Conservation (phyloP, 257 asterid genomes). For the Nicotiana paniculata region DNA sequence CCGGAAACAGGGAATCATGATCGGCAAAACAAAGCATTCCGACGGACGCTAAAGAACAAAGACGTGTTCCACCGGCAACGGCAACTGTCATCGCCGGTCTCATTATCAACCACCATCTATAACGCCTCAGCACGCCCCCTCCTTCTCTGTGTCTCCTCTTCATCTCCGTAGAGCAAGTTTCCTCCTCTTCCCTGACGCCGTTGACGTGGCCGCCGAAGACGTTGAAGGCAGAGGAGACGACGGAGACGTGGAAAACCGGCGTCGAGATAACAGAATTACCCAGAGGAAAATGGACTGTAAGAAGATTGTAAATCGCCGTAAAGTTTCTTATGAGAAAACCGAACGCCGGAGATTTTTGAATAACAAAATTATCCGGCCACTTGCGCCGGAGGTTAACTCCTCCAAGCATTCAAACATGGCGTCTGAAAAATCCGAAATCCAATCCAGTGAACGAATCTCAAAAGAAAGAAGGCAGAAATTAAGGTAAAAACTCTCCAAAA, state of each 20-base stretch:
- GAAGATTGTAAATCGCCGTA: conserved; percentile 31
- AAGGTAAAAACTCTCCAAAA: no score
- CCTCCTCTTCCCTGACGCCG: conserved; percentile 35
- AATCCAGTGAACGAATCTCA: no score
- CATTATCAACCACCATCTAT: conserved; percentile 43
- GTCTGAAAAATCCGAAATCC: no score
- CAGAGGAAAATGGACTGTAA: conserved; percentile 65
- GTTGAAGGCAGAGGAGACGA: conserved; percentile 58
- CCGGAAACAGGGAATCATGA: conserved; percentile 82
- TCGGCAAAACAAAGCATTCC: conserved; percentile 88
- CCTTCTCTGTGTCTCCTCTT: conserved; percentile 89
- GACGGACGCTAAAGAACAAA: not conserved
- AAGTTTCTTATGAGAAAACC: conserved; percentile 45
- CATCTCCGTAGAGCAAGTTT: conserved; percentile 53
- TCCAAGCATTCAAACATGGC: no score
- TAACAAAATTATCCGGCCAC: conserved; percentile 89
- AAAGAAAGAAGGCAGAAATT: no score
- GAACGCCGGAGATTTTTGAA: conserved; percentile 61
- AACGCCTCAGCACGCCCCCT: conserved; percentile 89
- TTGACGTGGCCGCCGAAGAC: conserved; percentile 19
- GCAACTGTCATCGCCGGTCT: conserved; percentile 11
- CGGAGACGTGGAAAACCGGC: conserved; percentile 39
- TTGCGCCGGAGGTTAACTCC: conserved; percentile 96
- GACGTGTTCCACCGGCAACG: conserved; percentile 24
- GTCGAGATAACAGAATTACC: conserved; percentile 63